These are phyloP conservation scores for Fusarium sp. DNA, from an alignment of 2,329 filamentous ascomycete genomes.

Conservation along the genomic window DNA sequence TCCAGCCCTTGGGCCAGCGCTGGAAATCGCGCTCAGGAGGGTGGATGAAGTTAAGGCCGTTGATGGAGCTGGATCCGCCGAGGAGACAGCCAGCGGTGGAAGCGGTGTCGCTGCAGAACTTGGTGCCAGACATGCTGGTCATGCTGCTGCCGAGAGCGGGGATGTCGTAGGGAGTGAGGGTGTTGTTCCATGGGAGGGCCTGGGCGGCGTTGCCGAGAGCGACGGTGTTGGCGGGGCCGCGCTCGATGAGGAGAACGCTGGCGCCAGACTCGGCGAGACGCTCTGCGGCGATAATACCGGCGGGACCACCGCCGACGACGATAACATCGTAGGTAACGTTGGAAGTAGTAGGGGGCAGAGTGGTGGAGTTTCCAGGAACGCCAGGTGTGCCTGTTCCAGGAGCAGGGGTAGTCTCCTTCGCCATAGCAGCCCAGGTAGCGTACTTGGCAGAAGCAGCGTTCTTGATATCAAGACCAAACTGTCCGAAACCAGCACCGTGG, in stretches of 20 bases:
- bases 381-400: constrained; percentile 6
- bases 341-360: constrained; percentile 24
- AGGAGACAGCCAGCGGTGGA: constrained; percentile 40
- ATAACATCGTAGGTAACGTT: constrained; percentile 42
- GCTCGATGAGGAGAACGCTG: constrained; percentile 41
- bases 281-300: constrained; percentile 41
- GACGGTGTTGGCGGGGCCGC: constrained; percentile 41
- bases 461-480: constrained; percentile 47
- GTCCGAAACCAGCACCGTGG: constrained; percentile 53
- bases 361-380: constrained; percentile 16
- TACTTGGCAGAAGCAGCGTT: constrained; percentile 47
- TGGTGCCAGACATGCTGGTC: constrained; percentile 33
- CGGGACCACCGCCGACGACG: constrained; percentile 40
- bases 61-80: constrained; percentile 42
- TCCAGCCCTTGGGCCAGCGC: constrained; percentile 40
- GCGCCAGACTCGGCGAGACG: constrained; percentile 37
- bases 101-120: constrained; percentile 41
- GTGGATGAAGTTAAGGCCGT: constrained; percentile 42
- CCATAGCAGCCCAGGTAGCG: constrained; percentile 39
- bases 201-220: constrained; percentile 33
- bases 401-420: constrained; percentile 26
- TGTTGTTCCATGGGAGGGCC: constrained; percentile 36
- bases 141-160: constrained; percentile 40
- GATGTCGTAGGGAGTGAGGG: constrained; percentile 38
- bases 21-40: constrained; percentile 39